phyloP scores from a whole-genome alignment of 805 yeast species.

The Ogataea corticis region DNA sequence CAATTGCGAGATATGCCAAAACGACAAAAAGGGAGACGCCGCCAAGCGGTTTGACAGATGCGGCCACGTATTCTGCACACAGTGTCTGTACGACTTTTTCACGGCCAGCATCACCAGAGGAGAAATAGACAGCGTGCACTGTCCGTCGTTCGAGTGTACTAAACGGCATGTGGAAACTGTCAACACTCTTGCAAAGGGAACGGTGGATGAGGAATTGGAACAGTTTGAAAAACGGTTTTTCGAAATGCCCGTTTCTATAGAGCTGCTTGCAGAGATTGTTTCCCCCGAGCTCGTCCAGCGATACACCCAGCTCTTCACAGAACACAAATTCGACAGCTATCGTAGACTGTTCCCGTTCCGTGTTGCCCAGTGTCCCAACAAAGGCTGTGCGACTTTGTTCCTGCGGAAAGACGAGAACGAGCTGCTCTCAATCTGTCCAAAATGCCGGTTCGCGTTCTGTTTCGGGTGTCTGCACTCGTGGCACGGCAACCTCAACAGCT shows the following conservation, averaged over 20 bases:
- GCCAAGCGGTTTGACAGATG: slow-evolving; percentile 45
- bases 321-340: slow-evolving; percentile 44
- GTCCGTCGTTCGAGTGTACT: slow-evolving; percentile 57
- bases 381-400: slow-evolving; percentile 44
- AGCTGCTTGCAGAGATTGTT: slow-evolving; percentile 28
- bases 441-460: slow-evolving; percentile 57
- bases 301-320: slow-evolving; percentile 40
- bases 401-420: slow-evolving; percentile 48
- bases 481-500: slow-evolving; percentile 55
- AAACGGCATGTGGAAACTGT: slow-evolving; percentile 20
- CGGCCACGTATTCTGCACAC: slow-evolving; percentile 48
- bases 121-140: slow-evolving; percentile 51
- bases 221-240: slow-evolving; percentile 41
- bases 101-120: slow-evolving; percentile 45
- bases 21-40: slow-evolving; percentile 43
- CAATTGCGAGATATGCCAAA: slow-evolving; percentile 59
- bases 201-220: slow-evolving; percentile 23
- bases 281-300: slow-evolving; percentile 32
- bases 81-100: slow-evolving; percentile 47
- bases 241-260: slow-evolving; percentile 39
- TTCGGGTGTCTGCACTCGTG: slow-evolving; percentile 56
- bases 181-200: slow-evolving; percentile 18
- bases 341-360: slow-evolving; percentile 47
- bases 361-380: slow-evolving; percentile 52
- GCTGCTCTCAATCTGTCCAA: slow-evolving; percentile 47